Evolutionary conservation across 306 rosid genomes (phyloP), one percentile per base, ranked within the genome.

Genomic region (Cajanus cajan): DNA sequence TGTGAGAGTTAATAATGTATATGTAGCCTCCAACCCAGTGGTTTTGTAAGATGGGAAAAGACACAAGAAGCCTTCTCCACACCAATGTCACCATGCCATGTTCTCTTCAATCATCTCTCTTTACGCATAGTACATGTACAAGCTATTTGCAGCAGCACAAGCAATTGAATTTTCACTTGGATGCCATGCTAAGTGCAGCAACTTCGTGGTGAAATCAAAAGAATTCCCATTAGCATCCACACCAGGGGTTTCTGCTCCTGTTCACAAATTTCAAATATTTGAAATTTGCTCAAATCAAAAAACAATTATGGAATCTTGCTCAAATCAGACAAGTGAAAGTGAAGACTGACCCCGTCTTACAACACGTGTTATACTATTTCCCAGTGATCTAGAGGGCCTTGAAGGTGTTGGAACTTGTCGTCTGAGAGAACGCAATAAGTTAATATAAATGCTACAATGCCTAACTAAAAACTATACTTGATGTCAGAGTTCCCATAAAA

Each of bases 171-270:
- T 91, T 73, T 96, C 99, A 36, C 87, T 76, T 22, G 99, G 99
- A 86, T 96, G 99, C 99, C 99, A 96, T 68, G 98, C 99, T 78
- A 96, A 82, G 88, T 96, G 99, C 90, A 96, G 93, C 84, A 96
- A 86, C 91, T 96, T 96, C 36, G 99, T 91, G 0, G 99, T 89
- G 89, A 89, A 96, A 87, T 96, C 99, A 78, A 85, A 96, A 43
- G 98, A 88, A 87, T 93, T 96, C 70, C 99, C 99, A 37, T 96
- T 96, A 66, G 96, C 97, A 87, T 96, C 99, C 44, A 86, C 92
- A 44, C 92, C 93, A 0, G 93, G 81, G 82, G 77, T 86, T 78
- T 96, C 99, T 7, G 96, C 87, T 84, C 99, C 97, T 93, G 91
- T 57, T 51, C 68, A 55, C 16, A 22, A 82, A 78, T 52, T 55